Percentiles rank a stretch among this genome's conserved stretches.
These are phyloP conservation scores for Amphicarpaea edgeworthii DNA, from an alignment of 306 rosid species.

Conservation along the genomic window DNA sequence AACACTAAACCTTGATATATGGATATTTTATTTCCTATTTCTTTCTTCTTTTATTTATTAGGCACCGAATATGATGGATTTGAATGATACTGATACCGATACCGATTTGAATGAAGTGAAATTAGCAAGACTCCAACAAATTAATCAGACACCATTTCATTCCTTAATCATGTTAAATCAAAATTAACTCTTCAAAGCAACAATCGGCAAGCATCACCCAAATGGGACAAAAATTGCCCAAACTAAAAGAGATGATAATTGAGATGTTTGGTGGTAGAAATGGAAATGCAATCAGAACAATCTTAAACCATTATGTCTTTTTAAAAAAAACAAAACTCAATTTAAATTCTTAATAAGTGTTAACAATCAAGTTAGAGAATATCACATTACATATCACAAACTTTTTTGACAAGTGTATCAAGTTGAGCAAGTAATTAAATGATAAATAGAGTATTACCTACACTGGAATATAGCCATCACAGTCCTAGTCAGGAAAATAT, in stretches of 20 bases:
- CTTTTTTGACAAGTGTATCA: too few relatives aligned
- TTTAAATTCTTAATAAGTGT: background rate
- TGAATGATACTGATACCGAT: conserved; percentile 45
- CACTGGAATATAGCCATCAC: too few relatives aligned
- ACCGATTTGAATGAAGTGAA: conserved; percentile 20
- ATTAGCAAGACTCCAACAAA: conserved; percentile 16
- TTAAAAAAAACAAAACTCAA: conserved; percentile 1
- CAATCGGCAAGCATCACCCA: conserved; percentile 16
- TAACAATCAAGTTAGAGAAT: too few relatives aligned
- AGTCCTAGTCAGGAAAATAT: background rate
- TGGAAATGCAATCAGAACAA: conserved; percentile 25
- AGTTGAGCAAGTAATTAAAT: too few relatives aligned
- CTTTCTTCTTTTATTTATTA: background rate
- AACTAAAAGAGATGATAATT: conserved; percentile 13
- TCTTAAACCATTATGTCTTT: conserved; percentile 1
- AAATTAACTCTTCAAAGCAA: conserved; percentile 27
- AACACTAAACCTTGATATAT: conserved; percentile 17
- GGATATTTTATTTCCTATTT: background rate
- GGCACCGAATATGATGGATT: conserved; percentile 20
- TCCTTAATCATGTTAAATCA: conserved; percentile 35
- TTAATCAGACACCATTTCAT: conserved; percentile 9
- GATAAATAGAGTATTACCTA: too few relatives aligned
- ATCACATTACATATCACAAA: too few relatives aligned
- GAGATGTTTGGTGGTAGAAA: conserved; percentile 24
- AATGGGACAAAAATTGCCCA: conserved; percentile 32